Conservation (phyloP, 768 basidiomycete species). For the Phanerodontia chrysosporium region DNA sequence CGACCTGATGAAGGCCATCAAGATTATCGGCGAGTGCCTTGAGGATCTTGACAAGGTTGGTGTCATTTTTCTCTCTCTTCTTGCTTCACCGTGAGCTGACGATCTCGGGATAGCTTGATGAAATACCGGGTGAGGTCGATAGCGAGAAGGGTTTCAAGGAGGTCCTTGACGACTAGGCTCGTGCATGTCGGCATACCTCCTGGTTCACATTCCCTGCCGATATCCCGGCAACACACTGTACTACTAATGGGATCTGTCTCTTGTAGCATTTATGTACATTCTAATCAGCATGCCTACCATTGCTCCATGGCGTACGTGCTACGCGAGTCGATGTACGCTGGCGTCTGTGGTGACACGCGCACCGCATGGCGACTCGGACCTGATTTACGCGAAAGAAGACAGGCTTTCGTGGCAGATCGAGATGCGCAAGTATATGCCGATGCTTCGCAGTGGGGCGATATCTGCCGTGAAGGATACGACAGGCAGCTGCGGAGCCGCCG, state of each 20-base stretch:
- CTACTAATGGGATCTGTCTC: not conserved
- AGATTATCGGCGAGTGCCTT: constrained; percentile 72
- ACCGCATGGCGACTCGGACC: not conserved
- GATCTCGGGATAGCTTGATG: constrained; percentile 36
- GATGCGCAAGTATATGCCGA: not conserved
- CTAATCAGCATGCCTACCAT: not conserved
- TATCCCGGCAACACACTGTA: not conserved
- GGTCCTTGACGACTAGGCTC: constrained; percentile 18
- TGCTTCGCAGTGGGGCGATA: not conserved
- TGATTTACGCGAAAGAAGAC: not conserved
- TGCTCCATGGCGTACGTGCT: not conserved
- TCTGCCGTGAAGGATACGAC: not conserved
- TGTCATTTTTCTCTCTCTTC: constrained; percentile 6
- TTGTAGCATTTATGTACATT: not conserved
- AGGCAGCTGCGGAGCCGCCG: not conserved
- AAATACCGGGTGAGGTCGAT: constrained; percentile 62
- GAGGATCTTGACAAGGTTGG: constrained; percentile 75
- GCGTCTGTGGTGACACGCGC: not conserved
- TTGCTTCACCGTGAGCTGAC: not conserved
- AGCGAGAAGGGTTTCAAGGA: constrained; percentile 57
- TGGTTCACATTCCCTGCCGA: not conserved
- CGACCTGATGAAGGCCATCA: constrained; percentile 71
- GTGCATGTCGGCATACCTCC: not conserved
- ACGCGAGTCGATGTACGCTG: not conserved
- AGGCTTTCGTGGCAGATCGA: too few relatives aligned